Evolutionary conservation across 331 rosid genomes (phyloP).

Genomic region (Pyracantha coccinea): DNA sequence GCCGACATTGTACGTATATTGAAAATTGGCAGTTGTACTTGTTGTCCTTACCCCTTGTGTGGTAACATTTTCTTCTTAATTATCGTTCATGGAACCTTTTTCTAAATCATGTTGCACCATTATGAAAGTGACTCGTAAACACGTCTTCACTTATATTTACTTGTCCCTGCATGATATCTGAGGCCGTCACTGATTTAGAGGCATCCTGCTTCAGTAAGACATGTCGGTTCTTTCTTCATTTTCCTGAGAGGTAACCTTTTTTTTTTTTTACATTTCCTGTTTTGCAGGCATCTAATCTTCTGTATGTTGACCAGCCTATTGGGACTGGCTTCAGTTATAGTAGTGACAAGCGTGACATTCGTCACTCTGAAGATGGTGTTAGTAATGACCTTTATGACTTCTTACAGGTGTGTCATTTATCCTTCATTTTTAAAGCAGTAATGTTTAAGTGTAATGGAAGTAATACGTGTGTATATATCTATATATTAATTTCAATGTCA

Average conservation of each 20-base stretch:
- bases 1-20: too few relatives aligned
- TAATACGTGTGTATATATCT: neutral
- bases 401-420: constrained; percentile 51
- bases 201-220: neutral
- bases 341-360: constrained; percentile 64
- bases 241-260: constrained; percentile 2
- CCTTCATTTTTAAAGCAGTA: neutral
- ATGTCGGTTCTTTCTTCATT: neutral
- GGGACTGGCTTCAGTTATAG: constrained; percentile 96
- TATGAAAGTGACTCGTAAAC: neutral
- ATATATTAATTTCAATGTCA: too few relatives aligned
- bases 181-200: neutral
- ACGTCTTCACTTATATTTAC: neutral
- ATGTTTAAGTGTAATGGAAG: neutral
- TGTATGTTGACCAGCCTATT: constrained; percentile 91
- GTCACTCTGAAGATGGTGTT: constrained; percentile 79
- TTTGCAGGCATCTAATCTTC: constrained; percentile 79
- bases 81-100: neutral
- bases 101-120: neutral
- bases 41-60: neutral
- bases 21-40: neutral
- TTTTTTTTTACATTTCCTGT: neutral
- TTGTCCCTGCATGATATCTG: neutral
- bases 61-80: neutral
- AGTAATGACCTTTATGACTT: constrained; percentile 90